These are phyloP conservation scores for Colletotrichum noveboracense DNA, from an alignment of 2,329 filamentous ascomycete species.

Conservation along the genomic window DNA sequence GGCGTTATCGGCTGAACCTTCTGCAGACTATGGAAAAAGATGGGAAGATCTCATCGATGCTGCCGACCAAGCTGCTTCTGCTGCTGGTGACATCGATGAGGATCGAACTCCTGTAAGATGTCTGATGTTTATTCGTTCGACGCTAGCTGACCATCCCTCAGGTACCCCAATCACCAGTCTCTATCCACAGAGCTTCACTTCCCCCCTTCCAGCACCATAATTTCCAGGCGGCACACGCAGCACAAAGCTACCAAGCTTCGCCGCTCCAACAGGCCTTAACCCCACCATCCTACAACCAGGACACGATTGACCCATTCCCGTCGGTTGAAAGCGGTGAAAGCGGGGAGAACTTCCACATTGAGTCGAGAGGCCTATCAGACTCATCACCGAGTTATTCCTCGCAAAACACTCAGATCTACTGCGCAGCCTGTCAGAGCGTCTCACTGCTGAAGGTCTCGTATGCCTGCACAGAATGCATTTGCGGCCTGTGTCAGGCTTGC, in stretches of 20 bases:
- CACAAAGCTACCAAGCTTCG: slow-evolving; percentile 80
- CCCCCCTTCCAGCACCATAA: slow-evolving; percentile 65
- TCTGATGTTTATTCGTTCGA: not conserved
- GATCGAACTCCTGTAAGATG: slow-evolving; percentile 83
- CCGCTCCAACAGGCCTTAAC: slow-evolving; percentile 90
- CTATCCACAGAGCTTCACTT: slow-evolving; percentile 65
- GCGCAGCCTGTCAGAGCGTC: slow-evolving; percentile 81
- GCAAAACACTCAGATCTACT: slow-evolving; percentile 87
- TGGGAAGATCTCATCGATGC: slow-evolving; percentile 98
- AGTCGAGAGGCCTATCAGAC: slow-evolving; percentile 66
- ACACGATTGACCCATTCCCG: slow-evolving; percentile 80
- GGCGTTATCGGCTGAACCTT: slow-evolving; percentile 85
- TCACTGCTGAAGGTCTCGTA: slow-evolving; percentile 84
- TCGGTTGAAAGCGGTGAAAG: slow-evolving; percentile 83
- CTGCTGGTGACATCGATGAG: slow-evolving; percentile 88
- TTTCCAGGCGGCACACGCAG: slow-evolving; percentile 53
- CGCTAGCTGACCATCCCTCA: slow-evolving; percentile 30
- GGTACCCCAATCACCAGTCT: slow-evolving; percentile 70
- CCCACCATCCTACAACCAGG: slow-evolving; percentile 74
- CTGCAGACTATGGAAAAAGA: slow-evolving; percentile 81
- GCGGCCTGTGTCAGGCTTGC: slow-evolving; percentile 87
- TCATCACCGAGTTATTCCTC: slow-evolving; percentile 78
- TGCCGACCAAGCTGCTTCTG: slow-evolving; percentile 74
- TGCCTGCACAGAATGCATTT: slow-evolving; percentile 96
- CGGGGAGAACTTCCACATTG: slow-evolving; percentile 75